Conservation (phyloP, 2,329 filamentous ascomycete genomes). For the Chaetomium globosum region DNA sequence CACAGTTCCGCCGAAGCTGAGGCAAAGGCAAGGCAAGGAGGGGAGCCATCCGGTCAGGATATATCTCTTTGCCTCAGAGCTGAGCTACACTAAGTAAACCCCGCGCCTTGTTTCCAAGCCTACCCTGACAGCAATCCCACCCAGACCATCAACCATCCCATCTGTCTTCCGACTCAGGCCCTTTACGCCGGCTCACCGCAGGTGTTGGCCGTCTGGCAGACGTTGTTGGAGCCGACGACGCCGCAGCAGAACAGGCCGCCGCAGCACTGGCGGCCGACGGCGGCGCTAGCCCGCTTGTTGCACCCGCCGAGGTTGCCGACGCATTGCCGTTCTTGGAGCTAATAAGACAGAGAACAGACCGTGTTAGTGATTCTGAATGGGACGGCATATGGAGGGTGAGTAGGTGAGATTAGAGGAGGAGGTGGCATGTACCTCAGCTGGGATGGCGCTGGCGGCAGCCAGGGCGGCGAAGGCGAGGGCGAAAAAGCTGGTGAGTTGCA, state of each 20-base stretch:
- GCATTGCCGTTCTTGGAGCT: conserved; percentile 4
- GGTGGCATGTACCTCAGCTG: neutral
- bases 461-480: conserved; percentile 11
- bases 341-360: too few species aligned
- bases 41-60: too few species aligned
- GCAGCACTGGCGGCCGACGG: conserved; percentile 8
- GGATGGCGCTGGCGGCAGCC: conserved; percentile 3
- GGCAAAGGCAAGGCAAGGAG: too few species aligned
- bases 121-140: too few species aligned
- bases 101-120: too few species aligned
- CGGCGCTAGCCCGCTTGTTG: conserved; percentile 10
- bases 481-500: conserved; percentile 8
- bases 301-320: conserved; percentile 1
- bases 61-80: too few species aligned
- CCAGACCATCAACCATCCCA: too few species aligned
- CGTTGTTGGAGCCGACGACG: conserved; percentile 7
- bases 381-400: neutral
- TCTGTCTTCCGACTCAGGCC: neutral
- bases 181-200: conserved; percentile 10
- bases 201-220: conserved; percentile 12
- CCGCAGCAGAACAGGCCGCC: conserved; percentile 14
- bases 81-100: too few species aligned
- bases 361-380: neutral
- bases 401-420: too few species aligned
- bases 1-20: neutral